phyloP scores from a whole-genome alignment of 192 early-diverging fungal species.

The Linnemannia zychae region DNA sequence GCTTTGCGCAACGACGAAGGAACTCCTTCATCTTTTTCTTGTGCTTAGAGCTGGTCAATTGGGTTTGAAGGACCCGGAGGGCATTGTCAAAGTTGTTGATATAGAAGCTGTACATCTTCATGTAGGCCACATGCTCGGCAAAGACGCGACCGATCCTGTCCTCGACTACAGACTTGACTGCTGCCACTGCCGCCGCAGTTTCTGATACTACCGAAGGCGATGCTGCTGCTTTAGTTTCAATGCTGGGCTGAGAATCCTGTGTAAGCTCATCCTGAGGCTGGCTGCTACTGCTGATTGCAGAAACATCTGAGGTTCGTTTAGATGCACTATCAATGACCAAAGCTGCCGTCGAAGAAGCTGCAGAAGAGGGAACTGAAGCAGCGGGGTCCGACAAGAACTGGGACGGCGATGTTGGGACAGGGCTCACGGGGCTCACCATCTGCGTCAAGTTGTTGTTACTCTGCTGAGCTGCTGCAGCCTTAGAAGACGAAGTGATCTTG shows the following conservation, averaged over 20 bases:
- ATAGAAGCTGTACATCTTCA: constrained; percentile 90
- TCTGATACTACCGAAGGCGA: not conserved
- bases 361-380: constrained; percentile 7
- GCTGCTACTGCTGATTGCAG: not conserved
- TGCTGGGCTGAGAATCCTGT: not conserved
- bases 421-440: constrained; percentile 37
- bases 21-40: constrained; percentile 59
- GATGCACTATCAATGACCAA: constrained; percentile 15
- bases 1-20: constrained; percentile 63
- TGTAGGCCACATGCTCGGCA: constrained; percentile 74
- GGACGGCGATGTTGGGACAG: constrained; percentile 25
- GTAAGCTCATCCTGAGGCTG: not conserved
- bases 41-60: constrained; percentile 39
- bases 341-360: constrained; percentile 50
- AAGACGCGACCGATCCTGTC: constrained; percentile 79
- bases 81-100: constrained; percentile 89
- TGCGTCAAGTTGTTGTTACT: not conserved
- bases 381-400: constrained; percentile 12
- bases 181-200: not conserved
- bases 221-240: not conserved
- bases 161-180: constrained; percentile 12
- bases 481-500: not conserved
- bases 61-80: constrained; percentile 65
- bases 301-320: not conserved
- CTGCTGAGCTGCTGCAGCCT: not conserved